Evolutionary conservation across 208 protist species (phyloP).

Genomic region (Wallacemonas rigidus): DNA sequence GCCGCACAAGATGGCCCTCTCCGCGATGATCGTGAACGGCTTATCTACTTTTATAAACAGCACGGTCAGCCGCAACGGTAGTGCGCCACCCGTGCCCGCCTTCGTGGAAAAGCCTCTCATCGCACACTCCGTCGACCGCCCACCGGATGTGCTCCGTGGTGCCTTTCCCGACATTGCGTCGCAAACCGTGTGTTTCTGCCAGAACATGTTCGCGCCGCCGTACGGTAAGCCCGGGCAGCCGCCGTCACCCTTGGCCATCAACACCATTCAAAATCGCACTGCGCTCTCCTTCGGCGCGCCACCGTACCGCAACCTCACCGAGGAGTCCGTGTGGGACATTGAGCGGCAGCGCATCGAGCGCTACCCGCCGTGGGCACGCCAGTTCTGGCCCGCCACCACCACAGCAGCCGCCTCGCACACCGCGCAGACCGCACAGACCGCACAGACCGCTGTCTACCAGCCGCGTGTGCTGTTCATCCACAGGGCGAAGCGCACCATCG

Average conservation of each 20-base stretch:
- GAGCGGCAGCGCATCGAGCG: slow-evolving; percentile 2
- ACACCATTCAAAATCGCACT: neutral
- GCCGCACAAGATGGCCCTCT: neutral
- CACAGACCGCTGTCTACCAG: neutral
- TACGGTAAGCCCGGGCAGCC: neutral
- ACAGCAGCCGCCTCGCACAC: too few species aligned
- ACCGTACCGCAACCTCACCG: slow-evolving; percentile 4
- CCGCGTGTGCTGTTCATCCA: slow-evolving; percentile 15
- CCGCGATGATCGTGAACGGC: neutral
- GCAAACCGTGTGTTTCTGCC: neutral
- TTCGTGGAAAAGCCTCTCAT: neutral
- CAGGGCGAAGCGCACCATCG: slow-evolving; percentile 3
- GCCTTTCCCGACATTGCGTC: neutral
- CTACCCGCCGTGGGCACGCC: slow-evolving; percentile 8
- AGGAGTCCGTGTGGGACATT: neutral
- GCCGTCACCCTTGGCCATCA: neutral
- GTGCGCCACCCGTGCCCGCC: neutral
- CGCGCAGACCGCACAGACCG: too few species aligned
- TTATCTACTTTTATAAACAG: slow-evolving; percentile 1
- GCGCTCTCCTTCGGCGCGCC: slow-evolving; percentile 2
- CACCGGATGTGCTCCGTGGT: neutral
- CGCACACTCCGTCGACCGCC: neutral
- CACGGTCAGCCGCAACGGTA: neutral
- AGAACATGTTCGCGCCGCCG: neutral
- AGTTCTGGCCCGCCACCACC: neutral